Base-by-base conservation (phyloP, 148 eudicot genomes). In the Talinum fruticosum region DNA sequence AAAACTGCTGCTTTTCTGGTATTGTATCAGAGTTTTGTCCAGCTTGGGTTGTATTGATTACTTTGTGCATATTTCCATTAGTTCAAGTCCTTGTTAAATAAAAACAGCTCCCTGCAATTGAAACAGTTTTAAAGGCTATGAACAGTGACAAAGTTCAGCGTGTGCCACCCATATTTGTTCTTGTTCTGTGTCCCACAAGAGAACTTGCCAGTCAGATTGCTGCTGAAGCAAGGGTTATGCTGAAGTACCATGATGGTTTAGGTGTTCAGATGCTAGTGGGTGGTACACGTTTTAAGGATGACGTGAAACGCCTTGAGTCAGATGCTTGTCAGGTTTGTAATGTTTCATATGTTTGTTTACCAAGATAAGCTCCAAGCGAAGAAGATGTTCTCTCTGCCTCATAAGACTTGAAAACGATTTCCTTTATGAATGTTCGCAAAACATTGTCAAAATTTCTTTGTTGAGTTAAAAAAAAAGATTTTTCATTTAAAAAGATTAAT, bases 1-100 rank as follows among this genome's bases (percentile, higher is more conserved):
- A 93, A 93, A 85, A 96, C 93, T 77, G 83, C 88, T 77, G 99
- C 97, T 66, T 96, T 93, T 91, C 90, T 96, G 99, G 99, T 96
- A 96, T 82, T 29, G 59, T 5, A 37, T 66, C 66, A 29, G 38
- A 47, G 41, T 47, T 66, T 53, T 69, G 23, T 71, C 29, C 41
- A 62, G 33, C 57, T 62, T 69, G 57, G 51, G 61, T 13, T 71
- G 5, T 64, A 66, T 30, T 71, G 0, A 26, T 45, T 59, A 19
- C 16, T 13, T 23, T 49, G 4, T 32, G 32, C 45, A 66, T 80
- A 32, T 75, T 78, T 53, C 75, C 37, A 37, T 69, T 30, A 32
- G 69, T 75, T 62, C 64, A 66, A 81, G 37, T 74, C 81, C 49
- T 76, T 84, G 76, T 85, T 90, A 88, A 90, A 90, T 82, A 85